Conservation (phyloP, 345 rosid genomes). For the Sonneratia caseolaris region DNA sequence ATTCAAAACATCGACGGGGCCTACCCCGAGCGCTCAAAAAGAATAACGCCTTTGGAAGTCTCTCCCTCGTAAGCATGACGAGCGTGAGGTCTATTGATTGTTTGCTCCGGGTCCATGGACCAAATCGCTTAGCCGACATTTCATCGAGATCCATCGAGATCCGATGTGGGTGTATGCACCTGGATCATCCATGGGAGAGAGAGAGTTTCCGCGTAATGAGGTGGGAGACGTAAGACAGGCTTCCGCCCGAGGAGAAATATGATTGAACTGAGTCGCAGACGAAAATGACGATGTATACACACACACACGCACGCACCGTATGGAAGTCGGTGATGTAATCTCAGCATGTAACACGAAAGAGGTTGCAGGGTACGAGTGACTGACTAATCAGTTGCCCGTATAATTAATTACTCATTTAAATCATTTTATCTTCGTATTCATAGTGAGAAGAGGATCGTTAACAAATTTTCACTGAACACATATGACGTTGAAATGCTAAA, state of each 20-base stretch:
- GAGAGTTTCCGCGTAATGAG: slow-evolving; percentile 83
- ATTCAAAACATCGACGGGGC: neutral
- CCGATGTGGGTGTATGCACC: neutral
- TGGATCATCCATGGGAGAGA: neutral
- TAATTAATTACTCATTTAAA: too few relatives aligned
- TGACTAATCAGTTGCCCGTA: too few relatives aligned
- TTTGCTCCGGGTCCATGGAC: neutral
- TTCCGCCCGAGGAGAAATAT: neutral
- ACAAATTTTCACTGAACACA: neutral
- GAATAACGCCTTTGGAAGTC: too few relatives aligned
- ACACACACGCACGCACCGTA: too few relatives aligned
- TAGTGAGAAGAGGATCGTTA: neutral
- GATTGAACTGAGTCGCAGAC: too few relatives aligned
- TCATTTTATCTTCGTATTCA: neutral
- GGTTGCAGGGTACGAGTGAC: too few relatives aligned
- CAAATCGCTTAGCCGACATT: neutral
- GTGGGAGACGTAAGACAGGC: slow-evolving; percentile 34
- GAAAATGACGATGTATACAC: too few relatives aligned
- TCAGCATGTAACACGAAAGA: too few relatives aligned
- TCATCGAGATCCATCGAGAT: neutral
- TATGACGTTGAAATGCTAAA: too few relatives aligned
- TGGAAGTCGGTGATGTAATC: too few relatives aligned
- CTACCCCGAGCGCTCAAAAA: neutral
- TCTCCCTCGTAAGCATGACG: slow-evolving; percentile 47
- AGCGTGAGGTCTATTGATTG: neutral